phyloP scores from a whole-genome alignment of 2,329 filamentous ascomycete genomes.

The Mycosphaerella arachidis region DNA sequence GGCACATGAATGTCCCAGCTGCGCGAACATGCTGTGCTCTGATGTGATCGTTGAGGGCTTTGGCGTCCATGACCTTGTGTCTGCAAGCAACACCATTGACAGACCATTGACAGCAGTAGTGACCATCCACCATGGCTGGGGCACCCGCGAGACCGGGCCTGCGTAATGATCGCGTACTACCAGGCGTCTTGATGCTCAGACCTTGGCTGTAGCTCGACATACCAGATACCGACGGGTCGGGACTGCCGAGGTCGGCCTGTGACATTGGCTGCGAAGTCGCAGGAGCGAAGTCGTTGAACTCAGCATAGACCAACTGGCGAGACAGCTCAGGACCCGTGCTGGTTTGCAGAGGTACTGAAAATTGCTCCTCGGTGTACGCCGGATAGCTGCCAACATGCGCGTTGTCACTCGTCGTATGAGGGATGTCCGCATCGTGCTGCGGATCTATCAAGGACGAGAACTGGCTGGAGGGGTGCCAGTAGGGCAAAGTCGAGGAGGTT shows the following conservation, averaged over 20 bases:
- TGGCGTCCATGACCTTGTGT: constrained; percentile 40
- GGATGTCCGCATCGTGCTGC: constrained; percentile 12
- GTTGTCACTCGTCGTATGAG: background rate
- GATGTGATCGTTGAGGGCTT: constrained; percentile 54
- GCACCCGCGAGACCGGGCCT: constrained; percentile 26
- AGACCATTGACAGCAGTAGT: constrained; percentile 29
- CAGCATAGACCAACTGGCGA: constrained; percentile 6
- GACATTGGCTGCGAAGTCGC: background rate
- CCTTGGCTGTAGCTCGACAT: constrained; percentile 7
- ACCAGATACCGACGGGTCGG: constrained; percentile 3
- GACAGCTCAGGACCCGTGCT: constrained; percentile 7
- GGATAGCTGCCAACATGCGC: background rate
- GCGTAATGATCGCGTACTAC: constrained; percentile 17
- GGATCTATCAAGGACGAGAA: constrained; percentile 23
- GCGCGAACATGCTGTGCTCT: constrained; percentile 46
- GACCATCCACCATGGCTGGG: constrained; percentile 23
- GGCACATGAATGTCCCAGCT: constrained; percentile 28
- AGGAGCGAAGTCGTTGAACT: constrained; percentile 10
- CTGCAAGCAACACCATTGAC: constrained; percentile 21
- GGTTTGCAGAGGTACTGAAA: background rate
- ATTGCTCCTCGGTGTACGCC: constrained; percentile 4
- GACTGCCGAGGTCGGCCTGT: constrained; percentile 1
- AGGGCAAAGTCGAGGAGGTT: constrained; percentile 16
- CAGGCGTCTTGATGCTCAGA: constrained; percentile 19
- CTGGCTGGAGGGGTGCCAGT: constrained; percentile 23